A percentile compares a stretch with the other conserved stretches of the same genome.
Evolutionary conservation across 768 basidiomycete species (phyloP).

Genomic region (Polyporus arcularius): DNA sequence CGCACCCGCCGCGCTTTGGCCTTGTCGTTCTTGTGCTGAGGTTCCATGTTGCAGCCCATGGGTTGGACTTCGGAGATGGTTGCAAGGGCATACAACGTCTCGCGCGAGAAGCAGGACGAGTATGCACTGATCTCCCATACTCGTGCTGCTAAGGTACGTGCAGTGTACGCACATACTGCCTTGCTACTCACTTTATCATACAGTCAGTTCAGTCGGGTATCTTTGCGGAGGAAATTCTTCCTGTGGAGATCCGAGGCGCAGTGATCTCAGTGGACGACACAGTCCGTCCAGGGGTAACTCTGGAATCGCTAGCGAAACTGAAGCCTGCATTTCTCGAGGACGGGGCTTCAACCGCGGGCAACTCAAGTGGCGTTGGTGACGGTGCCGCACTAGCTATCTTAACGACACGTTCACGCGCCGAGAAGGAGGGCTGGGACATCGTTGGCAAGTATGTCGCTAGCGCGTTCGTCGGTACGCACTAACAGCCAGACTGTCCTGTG

Average conservation of each 20-base stretch:
- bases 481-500: not conserved
- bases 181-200: not conserved
- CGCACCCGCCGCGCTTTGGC: constrained; percentile 4
- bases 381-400: constrained; percentile 86
- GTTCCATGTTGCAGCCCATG: constrained; percentile 64
- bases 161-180: not conserved
- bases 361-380: constrained; percentile 89
- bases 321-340: constrained; percentile 89
- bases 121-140: constrained; percentile 88
- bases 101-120: constrained; percentile 83
- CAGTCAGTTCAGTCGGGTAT: constrained; percentile 61
- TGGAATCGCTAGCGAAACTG: constrained; percentile 71
- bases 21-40: not conserved
- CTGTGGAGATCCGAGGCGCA: constrained; percentile 71
- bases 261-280: constrained; percentile 80
- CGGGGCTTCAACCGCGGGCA: constrained; percentile 77
- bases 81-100: constrained; percentile 73
- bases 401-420: constrained; percentile 76
- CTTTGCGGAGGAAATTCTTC: constrained; percentile 89
- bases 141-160: constrained; percentile 64
- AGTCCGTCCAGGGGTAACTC: constrained; percentile 80
- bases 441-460: constrained; percentile 82
- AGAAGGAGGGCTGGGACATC: constrained; percentile 75
- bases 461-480: constrained; percentile 66
- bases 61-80: constrained; percentile 96